Conservation (phyloP, 108 stramenopile genomes). For the Nitzschia putrida region DNA sequence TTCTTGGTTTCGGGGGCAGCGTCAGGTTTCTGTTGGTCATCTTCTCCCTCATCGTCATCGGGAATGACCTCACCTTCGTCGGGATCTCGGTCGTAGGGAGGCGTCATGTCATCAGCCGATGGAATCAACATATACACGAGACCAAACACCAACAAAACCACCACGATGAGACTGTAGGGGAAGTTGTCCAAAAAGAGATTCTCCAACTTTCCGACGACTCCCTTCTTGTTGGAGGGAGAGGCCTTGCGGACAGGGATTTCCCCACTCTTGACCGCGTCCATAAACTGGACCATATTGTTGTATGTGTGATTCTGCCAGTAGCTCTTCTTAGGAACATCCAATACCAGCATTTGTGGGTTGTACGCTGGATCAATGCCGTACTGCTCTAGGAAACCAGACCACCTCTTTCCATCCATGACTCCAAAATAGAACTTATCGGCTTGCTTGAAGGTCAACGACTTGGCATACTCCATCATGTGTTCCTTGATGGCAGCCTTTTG, state of each 20-base stretch:
- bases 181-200: slow-evolving; percentile 28
- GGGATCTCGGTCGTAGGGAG: neutral
- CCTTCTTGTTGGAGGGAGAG: slow-evolving; percentile 1
- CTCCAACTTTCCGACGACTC: slow-evolving; percentile 24
- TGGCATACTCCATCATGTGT: slow-evolving; percentile 59
- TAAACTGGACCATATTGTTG: slow-evolving; percentile 29
- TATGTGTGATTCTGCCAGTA: slow-evolving; percentile 72
- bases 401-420: slow-evolving; percentile 74
- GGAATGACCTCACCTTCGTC: slow-evolving; percentile 1
- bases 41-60: slow-evolving; percentile 10
- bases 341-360: slow-evolving; percentile 68
- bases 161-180: slow-evolving; percentile 32
- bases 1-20: slow-evolving; percentile 23
- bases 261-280: slow-evolving; percentile 37
- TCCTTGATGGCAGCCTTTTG: slow-evolving; percentile 44
- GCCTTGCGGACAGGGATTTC: slow-evolving; percentile 11
- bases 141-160: slow-evolving; percentile 18
- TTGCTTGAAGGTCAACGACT: slow-evolving; percentile 23
- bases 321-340: slow-evolving; percentile 59
- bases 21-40: neutral
- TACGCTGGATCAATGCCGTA: slow-evolving; percentile 51
- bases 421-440: slow-evolving; percentile 67
- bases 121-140: slow-evolving; percentile 21
- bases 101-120: slow-evolving; percentile 23
- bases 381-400: slow-evolving; percentile 71